Conservation (phyloP, 2,329 filamentous ascomycete species). For the Pseudogymnoascus sp. region DNA sequence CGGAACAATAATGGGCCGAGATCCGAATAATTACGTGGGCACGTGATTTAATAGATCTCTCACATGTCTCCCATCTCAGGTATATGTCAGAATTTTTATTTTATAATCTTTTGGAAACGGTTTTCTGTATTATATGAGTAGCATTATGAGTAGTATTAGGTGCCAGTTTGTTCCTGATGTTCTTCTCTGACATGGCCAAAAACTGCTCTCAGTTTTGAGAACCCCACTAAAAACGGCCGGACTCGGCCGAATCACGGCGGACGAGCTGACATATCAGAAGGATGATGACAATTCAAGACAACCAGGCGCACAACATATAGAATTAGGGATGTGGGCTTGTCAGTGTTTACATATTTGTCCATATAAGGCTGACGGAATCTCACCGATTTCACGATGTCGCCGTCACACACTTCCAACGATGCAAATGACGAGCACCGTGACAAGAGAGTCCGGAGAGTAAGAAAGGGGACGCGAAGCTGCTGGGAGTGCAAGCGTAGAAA, state of each 20-base stretch:
- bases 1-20: background rate
- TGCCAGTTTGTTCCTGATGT: background rate
- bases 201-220: background rate
- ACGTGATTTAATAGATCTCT: background rate
- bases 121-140: background rate
- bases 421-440: conserved; percentile 20
- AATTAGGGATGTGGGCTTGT: background rate
- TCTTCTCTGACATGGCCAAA: background rate
- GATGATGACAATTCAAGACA: conserved; percentile 7
- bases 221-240: background rate
- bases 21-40: background rate
- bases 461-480: conserved; percentile 49
- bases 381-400: background rate
- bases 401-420: background rate
- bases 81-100: background rate
- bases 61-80: background rate
- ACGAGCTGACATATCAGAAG: background rate
- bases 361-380: background rate
- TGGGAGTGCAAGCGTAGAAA: conserved; percentile 54
- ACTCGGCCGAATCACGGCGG: conserved; percentile 2
- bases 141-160: background rate
- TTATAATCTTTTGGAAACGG: background rate
- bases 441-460: conserved; percentile 19
- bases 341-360: background rate
- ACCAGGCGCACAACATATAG: background rate